These are phyloP conservation scores for Hirschioporus abietinus DNA, from an alignment of 768 basidiomycete genomes.

Conservation along the genomic window DNA sequence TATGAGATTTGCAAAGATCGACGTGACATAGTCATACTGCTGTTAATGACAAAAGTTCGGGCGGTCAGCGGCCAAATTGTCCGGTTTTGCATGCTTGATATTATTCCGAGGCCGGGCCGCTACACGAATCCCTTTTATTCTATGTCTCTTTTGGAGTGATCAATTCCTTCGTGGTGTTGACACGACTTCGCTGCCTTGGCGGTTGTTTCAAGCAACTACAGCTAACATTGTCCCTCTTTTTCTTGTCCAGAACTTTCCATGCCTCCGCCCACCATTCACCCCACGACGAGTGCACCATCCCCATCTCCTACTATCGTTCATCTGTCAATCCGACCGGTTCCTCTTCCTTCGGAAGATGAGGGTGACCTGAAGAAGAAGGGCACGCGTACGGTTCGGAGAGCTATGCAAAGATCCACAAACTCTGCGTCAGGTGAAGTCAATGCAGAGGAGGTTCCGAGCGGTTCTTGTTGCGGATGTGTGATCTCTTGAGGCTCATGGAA, in stretches of 20 bases:
- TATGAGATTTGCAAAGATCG: background rate
- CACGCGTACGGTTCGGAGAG: slow-evolving; percentile 19
- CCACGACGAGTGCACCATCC: slow-evolving; percentile 12
- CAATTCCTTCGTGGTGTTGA: background rate
- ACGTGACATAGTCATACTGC: background rate
- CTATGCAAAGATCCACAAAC: slow-evolving; percentile 4
- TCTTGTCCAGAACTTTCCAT: slow-evolving; percentile 33
- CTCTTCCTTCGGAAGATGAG: slow-evolving; percentile 44
- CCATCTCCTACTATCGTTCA: slow-evolving; percentile 62
- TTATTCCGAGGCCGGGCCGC: background rate
- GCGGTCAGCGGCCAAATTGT: background rate
- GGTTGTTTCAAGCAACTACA: background rate
- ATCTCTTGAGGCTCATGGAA: background rate
- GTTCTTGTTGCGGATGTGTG: background rate
- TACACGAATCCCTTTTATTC: background rate
- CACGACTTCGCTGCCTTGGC: too few relatives aligned
- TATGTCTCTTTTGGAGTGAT: background rate
- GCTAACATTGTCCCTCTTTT: background rate
- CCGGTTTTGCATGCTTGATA: background rate
- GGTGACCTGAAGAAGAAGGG: slow-evolving; percentile 52
- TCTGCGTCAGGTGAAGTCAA: background rate
- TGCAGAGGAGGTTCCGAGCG: background rate
- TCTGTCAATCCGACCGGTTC: slow-evolving; percentile 61
- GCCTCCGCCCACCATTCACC: slow-evolving; percentile 23
- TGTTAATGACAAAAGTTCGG: background rate